phyloP scores from a whole-genome alignment of 176 grass and related monocot genomes.

The Oryza coarctata region DNA sequence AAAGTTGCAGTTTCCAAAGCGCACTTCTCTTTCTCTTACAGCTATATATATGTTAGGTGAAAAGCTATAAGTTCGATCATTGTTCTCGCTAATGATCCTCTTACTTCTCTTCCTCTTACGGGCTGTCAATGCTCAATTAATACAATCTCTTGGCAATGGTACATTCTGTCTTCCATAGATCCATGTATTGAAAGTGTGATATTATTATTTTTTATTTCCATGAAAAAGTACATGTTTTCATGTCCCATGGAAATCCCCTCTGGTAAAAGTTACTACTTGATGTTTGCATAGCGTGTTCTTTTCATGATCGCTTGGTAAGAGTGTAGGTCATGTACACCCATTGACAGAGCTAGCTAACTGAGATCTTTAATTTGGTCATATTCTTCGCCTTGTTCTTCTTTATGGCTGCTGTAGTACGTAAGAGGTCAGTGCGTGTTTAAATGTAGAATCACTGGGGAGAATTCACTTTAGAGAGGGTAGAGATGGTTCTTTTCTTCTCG shows the following conservation, averaged over 20 bases:
- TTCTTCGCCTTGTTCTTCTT: constrained; percentile 32
- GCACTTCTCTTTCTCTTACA: constrained; percentile 16
- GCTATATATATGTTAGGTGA: constrained; percentile 10
- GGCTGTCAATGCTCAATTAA: background rate
- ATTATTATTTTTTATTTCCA: constrained; percentile 16
- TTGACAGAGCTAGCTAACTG: constrained; percentile 43
- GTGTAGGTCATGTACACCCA: constrained; percentile 48
- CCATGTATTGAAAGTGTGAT: constrained; percentile 28
- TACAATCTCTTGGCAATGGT: constrained; percentile 53
- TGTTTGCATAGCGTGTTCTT: constrained; percentile 25
- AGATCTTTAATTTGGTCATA: constrained; percentile 34
- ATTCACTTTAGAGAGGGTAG: constrained; percentile 20
- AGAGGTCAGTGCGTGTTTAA: constrained; percentile 3
- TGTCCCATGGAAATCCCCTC: constrained; percentile 26
- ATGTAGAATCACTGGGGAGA: constrained; percentile 12
- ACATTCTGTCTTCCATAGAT: constrained; percentile 36
- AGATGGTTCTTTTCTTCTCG: constrained; percentile 27
- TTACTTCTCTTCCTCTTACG: constrained; percentile 35
- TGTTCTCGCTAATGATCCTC: constrained; percentile 13
- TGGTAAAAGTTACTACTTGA: constrained; percentile 20
- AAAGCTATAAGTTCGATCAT: constrained; percentile 32
- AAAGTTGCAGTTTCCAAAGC: constrained; percentile 22
- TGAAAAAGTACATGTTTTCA: constrained; percentile 40
- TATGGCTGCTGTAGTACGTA: constrained; percentile 20
- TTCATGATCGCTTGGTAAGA: constrained; percentile 65